phyloP scores from a whole-genome alignment of 1,284 basidiomycete species.

The Clitocybe nebularis region DNA sequence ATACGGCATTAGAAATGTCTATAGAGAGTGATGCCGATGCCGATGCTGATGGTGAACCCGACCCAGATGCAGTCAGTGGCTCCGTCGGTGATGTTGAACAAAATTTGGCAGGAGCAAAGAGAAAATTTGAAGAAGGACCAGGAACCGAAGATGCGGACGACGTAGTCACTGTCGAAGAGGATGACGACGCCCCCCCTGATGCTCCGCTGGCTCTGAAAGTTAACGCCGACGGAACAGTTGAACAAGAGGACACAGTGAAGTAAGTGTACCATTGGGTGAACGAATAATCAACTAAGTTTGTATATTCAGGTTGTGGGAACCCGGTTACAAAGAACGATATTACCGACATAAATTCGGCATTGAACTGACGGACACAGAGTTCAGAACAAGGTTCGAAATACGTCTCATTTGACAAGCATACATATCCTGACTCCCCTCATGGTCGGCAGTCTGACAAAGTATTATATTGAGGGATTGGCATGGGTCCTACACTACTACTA shows the following conservation, averaged over 20 bases:
- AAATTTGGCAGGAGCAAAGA: constrained; percentile 52
- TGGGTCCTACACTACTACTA: constrained; percentile 99
- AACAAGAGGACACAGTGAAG: constrained; percentile 93
- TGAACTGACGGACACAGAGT: constrained; percentile 66
- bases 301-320: constrained; percentile 86
- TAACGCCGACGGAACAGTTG: constrained; percentile 83
- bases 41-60: constrained; percentile 26
- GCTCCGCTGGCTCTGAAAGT: constrained; percentile 62
- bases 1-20: constrained; percentile 11
- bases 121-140: constrained; percentile 61
- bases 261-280: constrained; percentile 36
- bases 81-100: constrained; percentile 20
- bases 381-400: constrained; percentile 65
- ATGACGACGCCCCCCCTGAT: constrained; percentile 45
- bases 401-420: constrained; percentile 2
- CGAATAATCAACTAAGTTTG: constrained; percentile 17
- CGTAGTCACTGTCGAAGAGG: constrained; percentile 35
- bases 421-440: constrained; percentile 14
- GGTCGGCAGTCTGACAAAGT: constrained; percentile 64
- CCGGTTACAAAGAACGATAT: constrained; percentile 94
- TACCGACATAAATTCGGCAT: constrained; percentile 93
- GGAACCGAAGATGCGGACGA: constrained; percentile 44
- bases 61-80: constrained; percentile 17
- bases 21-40: constrained; percentile 23
- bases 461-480: constrained; percentile 90